phyloP scores from a whole-genome alignment of 805 yeast species.

The Metschnikowia corniflorae region DNA sequence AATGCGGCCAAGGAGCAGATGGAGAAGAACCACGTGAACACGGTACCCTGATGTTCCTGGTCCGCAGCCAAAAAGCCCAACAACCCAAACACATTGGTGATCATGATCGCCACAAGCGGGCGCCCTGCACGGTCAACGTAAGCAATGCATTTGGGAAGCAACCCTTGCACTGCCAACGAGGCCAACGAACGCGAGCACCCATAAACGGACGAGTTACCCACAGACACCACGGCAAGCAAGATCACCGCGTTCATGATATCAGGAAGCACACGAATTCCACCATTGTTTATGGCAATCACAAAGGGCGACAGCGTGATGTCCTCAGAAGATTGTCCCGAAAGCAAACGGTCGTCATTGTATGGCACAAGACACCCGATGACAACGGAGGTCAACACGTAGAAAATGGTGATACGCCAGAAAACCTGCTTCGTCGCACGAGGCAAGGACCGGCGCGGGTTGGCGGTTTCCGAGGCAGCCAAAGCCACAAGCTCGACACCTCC shows the following conservation, averaged over 20 bases:
- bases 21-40: constrained; percentile 41
- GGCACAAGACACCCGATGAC: constrained; percentile 56
- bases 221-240: constrained; percentile 27
- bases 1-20: constrained; percentile 40
- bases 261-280: constrained; percentile 26
- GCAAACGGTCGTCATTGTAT: constrained; percentile 30
- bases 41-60: constrained; percentile 24
- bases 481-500: constrained; percentile 62
- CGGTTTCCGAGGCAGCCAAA: constrained; percentile 55
- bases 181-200: constrained; percentile 55
- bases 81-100: constrained; percentile 44
- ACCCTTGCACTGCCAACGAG: constrained; percentile 60
- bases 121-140: constrained; percentile 67
- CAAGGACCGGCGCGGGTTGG: constrained; percentile 52
- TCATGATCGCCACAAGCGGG: constrained; percentile 55
- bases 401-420: constrained; percentile 50
- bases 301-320: constrained; percentile 25
- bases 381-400: constrained; percentile 46
- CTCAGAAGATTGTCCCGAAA: constrained; percentile 14
- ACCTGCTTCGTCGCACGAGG: constrained; percentile 57
- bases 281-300: constrained; percentile 28
- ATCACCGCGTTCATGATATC: constrained; percentile 28
- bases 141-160: constrained; percentile 54
- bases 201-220: constrained; percentile 29
- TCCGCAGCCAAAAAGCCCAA: constrained; percentile 38